Conservation (phyloP, 768 basidiomycete species). For the Clitopilus hobsonii region DNA sequence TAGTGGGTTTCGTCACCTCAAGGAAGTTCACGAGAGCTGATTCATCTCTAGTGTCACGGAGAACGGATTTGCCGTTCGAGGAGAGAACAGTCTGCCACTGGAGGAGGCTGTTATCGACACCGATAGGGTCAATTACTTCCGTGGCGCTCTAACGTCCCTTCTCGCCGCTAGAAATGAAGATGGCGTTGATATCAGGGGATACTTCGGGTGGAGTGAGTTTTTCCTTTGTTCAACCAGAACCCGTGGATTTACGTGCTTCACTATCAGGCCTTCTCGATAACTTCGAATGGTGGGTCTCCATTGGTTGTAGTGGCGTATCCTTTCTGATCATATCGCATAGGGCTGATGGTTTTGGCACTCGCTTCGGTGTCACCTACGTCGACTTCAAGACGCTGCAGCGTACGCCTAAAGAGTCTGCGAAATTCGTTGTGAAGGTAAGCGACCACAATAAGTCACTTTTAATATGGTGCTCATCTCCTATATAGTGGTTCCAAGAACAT, state of each 20-base stretch:
- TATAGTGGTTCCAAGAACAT: slow-evolving; percentile 9
- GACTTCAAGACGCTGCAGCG: slow-evolving; percentile 53
- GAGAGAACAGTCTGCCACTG: slow-evolving; percentile 48
- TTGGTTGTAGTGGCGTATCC: not conserved
- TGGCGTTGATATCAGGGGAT: slow-evolving; percentile 57
- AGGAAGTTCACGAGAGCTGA: not conserved
- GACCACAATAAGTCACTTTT: not conserved
- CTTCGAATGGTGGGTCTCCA: slow-evolving; percentile 51
- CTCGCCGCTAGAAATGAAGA: slow-evolving; percentile 56
- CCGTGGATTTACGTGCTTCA: too few relatives aligned
- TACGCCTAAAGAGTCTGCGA: slow-evolving; percentile 45
- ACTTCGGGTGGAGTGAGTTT: slow-evolving; percentile 65
- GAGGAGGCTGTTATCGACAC: slow-evolving; percentile 51
- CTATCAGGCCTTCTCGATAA: slow-evolving; percentile 62
- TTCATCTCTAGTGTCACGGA: slow-evolving; percentile 54
- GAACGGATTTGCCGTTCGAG: slow-evolving; percentile 69
- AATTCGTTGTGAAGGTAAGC: slow-evolving; percentile 26
- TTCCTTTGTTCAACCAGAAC: not conserved
- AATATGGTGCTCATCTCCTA: not conserved
- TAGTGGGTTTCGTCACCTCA: slow-evolving; percentile 19
- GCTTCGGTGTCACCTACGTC: slow-evolving; percentile 56
- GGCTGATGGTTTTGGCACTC: slow-evolving; percentile 51
- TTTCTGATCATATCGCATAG: slow-evolving; percentile 12
- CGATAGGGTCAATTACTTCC: slow-evolving; percentile 67
- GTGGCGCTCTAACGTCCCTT: slow-evolving; percentile 49